Evolutionary conservation across 192 early-diverging fungal species (phyloP).

Genomic region (Entomortierella beljakovae): DNA sequence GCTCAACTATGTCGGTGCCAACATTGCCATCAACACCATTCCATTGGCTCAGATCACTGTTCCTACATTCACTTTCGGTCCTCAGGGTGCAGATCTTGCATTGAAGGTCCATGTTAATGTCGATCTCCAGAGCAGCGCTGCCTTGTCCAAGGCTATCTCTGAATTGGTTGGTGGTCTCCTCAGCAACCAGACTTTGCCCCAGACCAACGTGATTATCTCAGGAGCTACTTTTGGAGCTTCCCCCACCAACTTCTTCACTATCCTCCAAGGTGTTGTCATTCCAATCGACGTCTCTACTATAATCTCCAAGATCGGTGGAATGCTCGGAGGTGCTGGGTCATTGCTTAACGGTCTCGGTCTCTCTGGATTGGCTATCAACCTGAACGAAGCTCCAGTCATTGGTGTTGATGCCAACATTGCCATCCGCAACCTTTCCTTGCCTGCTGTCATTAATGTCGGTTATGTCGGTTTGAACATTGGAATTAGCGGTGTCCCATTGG

Average conservation of each 20-base stretch:
- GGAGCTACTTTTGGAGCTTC: conserved; percentile 41
- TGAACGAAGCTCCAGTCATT: conserved; percentile 43
- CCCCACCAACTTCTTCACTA: conserved; percentile 38
- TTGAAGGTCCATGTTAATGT: conserved; percentile 27
- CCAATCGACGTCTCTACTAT: conserved; percentile 28
- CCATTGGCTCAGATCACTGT: conserved; percentile 30
- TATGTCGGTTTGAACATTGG: conserved; percentile 37
- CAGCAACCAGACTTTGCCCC: conserved; percentile 25
- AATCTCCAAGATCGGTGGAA: conserved; percentile 39
- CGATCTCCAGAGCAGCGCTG: conserved; percentile 7
- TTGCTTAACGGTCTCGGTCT: conserved; percentile 33
- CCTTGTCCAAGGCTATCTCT: conserved; percentile 26
- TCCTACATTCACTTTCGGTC: conserved; percentile 37
- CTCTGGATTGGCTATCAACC: conserved; percentile 31
- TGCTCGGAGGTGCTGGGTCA: conserved; percentile 38
- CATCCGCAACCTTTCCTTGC: conserved; percentile 28
- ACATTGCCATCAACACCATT: conserved; percentile 17
- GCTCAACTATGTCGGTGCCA: conserved; percentile 47
- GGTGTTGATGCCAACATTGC: conserved; percentile 32
- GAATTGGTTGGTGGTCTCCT: conserved; percentile 26
- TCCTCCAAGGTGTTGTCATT: conserved; percentile 33
- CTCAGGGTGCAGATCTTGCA: conserved; percentile 30
- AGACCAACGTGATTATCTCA: conserved; percentile 26
- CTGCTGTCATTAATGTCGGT: conserved; percentile 24
- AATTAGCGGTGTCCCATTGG: conserved; percentile 23